Conservation (phyloP, 257 asterid genomes). For the Euphrasia confusa region DNA sequence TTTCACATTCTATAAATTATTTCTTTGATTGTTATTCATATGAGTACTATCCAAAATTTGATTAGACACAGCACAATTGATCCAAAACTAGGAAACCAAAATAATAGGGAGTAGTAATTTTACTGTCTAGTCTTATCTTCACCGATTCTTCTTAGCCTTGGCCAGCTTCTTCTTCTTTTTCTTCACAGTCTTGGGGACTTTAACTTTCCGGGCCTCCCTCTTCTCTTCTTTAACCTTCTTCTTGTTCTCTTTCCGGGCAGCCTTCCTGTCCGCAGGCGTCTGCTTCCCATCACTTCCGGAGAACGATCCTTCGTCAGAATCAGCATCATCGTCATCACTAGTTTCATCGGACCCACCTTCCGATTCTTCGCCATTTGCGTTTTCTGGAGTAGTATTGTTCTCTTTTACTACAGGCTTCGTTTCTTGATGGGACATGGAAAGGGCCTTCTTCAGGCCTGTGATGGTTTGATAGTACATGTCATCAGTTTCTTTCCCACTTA, state of each 20-base stretch:
- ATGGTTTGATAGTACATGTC: slow-evolving; percentile 84
- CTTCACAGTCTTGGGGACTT: slow-evolving; percentile 76
- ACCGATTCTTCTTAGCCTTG: slow-evolving; percentile 76
- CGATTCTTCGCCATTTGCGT: slow-evolving; percentile 25
- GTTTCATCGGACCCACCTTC: slow-evolving; percentile 44
- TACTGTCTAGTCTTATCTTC: background rate
- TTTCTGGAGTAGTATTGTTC: slow-evolving; percentile 4
- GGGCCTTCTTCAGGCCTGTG: slow-evolving; percentile 82
- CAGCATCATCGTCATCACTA: slow-evolving; percentile 37
- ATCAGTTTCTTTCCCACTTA: slow-evolving; percentile 66
- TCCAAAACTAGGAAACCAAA: too few species aligned
- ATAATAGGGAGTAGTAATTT: too few species aligned
- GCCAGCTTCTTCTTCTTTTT: slow-evolving; percentile 89
- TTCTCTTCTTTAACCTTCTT: slow-evolving; percentile 93
- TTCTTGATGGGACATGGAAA: slow-evolving; percentile 40
- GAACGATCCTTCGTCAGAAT: slow-evolving; percentile 38
- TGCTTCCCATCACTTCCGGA: slow-evolving; percentile 38
- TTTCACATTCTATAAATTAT: too few species aligned
- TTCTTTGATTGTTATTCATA: too few species aligned
- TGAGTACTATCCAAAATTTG: too few species aligned
- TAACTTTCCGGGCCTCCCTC: slow-evolving; percentile 74
- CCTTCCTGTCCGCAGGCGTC: slow-evolving; percentile 51
- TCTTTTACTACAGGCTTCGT: slow-evolving; percentile 29
- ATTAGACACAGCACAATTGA: too few species aligned
- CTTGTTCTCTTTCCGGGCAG: slow-evolving; percentile 86